Evolutionary conservation across 805 yeast genomes (phyloP).

Genomic region (Debaryomyces tyrocola): DNA sequence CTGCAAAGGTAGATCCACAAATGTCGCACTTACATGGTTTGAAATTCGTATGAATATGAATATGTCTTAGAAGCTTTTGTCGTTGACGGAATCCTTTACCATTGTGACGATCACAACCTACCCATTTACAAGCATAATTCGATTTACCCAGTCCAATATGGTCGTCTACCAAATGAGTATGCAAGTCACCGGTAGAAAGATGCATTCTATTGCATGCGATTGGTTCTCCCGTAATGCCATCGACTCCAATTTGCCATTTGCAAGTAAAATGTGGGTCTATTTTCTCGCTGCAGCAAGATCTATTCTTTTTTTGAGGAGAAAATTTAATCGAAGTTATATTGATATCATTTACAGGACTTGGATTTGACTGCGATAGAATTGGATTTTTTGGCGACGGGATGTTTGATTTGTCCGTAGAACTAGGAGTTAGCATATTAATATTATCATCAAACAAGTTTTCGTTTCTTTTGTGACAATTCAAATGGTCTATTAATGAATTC

Average conservation of each 20-base stretch:
- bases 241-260: conserved; percentile 38
- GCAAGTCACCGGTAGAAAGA: conserved; percentile 56
- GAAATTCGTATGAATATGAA: conserved; percentile 84
- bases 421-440: conserved; percentile 8
- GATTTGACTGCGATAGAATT: not conserved
- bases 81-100: conserved; percentile 71
- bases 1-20: conserved; percentile 75
- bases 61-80: conserved; percentile 82
- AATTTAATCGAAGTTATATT: conserved; percentile 36
- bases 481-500: conserved; percentile 57
- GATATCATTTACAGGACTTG: conserved; percentile 9
- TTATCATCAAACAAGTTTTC: not conserved
- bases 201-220: conserved; percentile 54
- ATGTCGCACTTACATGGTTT: conserved; percentile 72
- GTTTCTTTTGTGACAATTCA: conserved; percentile 28
- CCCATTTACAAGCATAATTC: conserved; percentile 74
- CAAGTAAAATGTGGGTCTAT: conserved; percentile 43
- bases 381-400: conserved; percentile 6
- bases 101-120: conserved; percentile 63
- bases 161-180: conserved; percentile 62
- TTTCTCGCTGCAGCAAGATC: conserved; percentile 5
- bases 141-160: conserved; percentile 80
- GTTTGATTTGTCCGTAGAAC: conserved; percentile 5
- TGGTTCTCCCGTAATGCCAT: conserved; percentile 23
- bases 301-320: conserved; percentile 20